Percentiles rank a stretch among this genome's conserved stretches.
phyloP scores from a whole-genome alignment of 495 filamentous ascomycete genomes.

The Penicillium taxi region DNA sequence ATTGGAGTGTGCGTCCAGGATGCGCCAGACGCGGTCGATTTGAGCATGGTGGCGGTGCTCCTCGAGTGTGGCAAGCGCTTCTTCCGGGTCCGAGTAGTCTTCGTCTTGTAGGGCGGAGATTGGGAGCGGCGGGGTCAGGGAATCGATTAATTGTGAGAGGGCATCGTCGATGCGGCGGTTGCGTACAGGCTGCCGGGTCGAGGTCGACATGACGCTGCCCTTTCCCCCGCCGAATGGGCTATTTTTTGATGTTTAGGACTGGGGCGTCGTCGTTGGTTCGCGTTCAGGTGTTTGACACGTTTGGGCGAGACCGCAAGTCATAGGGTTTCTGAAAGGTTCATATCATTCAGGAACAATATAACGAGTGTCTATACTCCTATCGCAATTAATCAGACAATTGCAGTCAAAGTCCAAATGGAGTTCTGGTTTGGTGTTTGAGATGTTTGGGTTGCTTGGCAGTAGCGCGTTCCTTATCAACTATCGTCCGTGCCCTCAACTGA shows the following conservation, averaged over 20 bases:
- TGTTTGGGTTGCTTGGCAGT: conserved; percentile 16
- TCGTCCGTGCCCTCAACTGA: not conserved
- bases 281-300: too few species aligned
- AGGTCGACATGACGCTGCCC: conserved; percentile 27
- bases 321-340: too few species aligned
- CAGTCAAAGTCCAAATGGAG: not conserved
- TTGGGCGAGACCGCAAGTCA: too few species aligned
- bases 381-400: too few species aligned
- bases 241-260: not conserved
- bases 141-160: conserved; percentile 48
- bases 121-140: conserved; percentile 36
- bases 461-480: conserved; percentile 18
- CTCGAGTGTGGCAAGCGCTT: conserved; percentile 35
- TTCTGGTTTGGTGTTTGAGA: conserved; percentile 6
- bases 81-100: conserved; percentile 36
- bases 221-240: conserved; percentile 7
- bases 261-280: not conserved
- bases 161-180: conserved; percentile 48
- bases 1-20: conserved; percentile 25
- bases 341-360: too few species aligned
- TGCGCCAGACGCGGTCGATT: conserved; percentile 41
- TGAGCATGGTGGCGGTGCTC: conserved; percentile 35
- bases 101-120: conserved; percentile 27
- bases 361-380: too few species aligned
- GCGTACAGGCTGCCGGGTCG: conserved; percentile 26